Conservation (phyloP, 192 early-diverging fungal genomes). For the Powellomyces hirtus region DNA sequence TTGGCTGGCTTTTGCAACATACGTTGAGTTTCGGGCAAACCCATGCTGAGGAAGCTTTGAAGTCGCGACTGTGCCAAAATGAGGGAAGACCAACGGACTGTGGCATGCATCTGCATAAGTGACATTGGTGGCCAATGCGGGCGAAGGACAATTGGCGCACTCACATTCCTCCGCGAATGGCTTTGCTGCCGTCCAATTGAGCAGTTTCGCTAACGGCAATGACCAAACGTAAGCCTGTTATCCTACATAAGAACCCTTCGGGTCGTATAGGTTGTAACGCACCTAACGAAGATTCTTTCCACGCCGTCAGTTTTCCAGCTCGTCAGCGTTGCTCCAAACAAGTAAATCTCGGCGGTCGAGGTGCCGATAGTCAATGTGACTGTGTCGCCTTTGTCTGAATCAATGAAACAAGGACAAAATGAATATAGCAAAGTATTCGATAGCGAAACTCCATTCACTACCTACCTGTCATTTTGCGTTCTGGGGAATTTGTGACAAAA, state of each 20-base stretch:
- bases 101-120: too few relatives aligned
- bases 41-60: conserved; percentile 73
- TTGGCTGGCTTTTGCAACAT: too few relatives aligned
- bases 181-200: conserved; percentile 83
- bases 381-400: conserved; percentile 15
- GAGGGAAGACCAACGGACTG: conserved; percentile 77
- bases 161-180: conserved; percentile 72
- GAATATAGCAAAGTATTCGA: too few relatives aligned
- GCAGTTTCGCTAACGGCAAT: conserved; percentile 61
- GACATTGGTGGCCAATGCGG: too few relatives aligned
- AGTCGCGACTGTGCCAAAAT: conserved; percentile 62
- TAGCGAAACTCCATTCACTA: too few relatives aligned
- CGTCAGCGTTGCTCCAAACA: conserved; percentile 88
- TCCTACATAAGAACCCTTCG: too few relatives aligned
- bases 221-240: too few relatives aligned
- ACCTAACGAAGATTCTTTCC: conserved; percentile 87
- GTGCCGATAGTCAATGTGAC: conserved; percentile 19
- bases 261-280: neutral
- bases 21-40: conserved; percentile 54
- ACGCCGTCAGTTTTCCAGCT: conserved; percentile 74
- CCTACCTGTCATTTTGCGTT: too few relatives aligned
- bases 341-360: conserved; percentile 38
- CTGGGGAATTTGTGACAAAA: too few relatives aligned
- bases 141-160: neutral
- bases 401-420: too few relatives aligned